Evolutionary conservation across 768 basidiomycete genomes (phyloP).

Genomic region (Gyrodon lividus): DNA sequence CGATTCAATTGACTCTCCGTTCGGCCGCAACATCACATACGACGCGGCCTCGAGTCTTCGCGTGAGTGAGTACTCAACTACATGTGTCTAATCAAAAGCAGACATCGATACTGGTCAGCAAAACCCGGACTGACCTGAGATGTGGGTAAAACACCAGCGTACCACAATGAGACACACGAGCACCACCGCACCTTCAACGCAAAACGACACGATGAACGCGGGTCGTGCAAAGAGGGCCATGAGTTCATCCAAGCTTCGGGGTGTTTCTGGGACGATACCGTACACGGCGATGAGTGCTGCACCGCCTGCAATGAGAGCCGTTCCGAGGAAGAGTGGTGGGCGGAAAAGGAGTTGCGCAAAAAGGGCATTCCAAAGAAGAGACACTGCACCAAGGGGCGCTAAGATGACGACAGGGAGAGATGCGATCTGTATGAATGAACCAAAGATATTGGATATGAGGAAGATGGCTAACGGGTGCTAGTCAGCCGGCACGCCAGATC

Average conservation of each 20-base stretch:
- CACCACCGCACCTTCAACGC: conserved; percentile 61
- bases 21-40: conserved; percentile 3
- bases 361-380: conserved; percentile 91
- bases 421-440: conserved; percentile 89
- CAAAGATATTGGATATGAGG: conserved; percentile 83
- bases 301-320: conserved; percentile 82
- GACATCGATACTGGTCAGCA: background rate
- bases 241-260: conserved; percentile 83
- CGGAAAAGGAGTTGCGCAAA: conserved; percentile 84
- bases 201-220: conserved; percentile 80
- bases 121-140: background rate
- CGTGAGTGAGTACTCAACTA: conserved; percentile 61
- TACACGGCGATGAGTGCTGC: conserved; percentile 89
- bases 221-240: conserved; percentile 72
- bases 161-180: conserved; percentile 62
- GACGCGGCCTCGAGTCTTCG: conserved; percentile 30
- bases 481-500: conserved; percentile 1
- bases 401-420: conserved; percentile 93
- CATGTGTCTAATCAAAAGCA: conserved; percentile 57
- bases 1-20: conserved; percentile 1
- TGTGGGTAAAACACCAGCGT: conserved; percentile 28
- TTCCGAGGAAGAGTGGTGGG: conserved; percentile 81
- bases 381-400: conserved; percentile 89
- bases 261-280: conserved; percentile 87
- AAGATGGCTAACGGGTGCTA: conserved; percentile 51